These are phyloP conservation scores for Hanseniaspora meyeri DNA, from an alignment of 805 yeast species.

Conservation along the genomic window DNA sequence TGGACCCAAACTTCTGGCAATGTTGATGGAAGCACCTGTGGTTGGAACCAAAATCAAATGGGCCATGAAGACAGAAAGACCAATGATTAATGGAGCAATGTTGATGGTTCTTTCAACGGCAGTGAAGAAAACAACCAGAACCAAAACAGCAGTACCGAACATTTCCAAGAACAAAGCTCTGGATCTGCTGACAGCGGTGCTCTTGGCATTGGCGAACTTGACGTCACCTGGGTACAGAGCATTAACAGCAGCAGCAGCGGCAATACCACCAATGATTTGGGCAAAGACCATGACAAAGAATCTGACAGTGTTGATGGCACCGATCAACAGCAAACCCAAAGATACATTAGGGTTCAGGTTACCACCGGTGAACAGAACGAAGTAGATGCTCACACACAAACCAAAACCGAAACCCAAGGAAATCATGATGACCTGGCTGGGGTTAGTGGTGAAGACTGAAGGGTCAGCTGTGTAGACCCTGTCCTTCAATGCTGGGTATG, in stretches of 20 bases:
- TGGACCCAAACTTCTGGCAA: slow-evolving; percentile 83
- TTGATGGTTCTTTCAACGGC: slow-evolving; percentile 73
- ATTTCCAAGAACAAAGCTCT: slow-evolving; percentile 75
- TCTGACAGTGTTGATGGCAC: slow-evolving; percentile 63
- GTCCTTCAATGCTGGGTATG: slow-evolving; percentile 30
- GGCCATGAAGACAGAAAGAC: slow-evolving; percentile 67
- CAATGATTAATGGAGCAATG: slow-evolving; percentile 74
- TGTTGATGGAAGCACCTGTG: slow-evolving; percentile 88
- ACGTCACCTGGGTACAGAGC: slow-evolving; percentile 77
- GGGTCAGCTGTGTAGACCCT: slow-evolving; percentile 42
- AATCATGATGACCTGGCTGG: slow-evolving; percentile 63
- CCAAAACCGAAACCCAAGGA: slow-evolving; percentile 79
- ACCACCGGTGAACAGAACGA: slow-evolving; percentile 70
- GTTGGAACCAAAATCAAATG: slow-evolving; percentile 70
- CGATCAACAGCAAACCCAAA: slow-evolving; percentile 53
- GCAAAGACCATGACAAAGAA: slow-evolving; percentile 52
- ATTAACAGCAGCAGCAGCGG: slow-evolving; percentile 79
- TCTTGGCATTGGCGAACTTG: slow-evolving; percentile 57
- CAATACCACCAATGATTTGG: slow-evolving; percentile 77
- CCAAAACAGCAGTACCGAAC: slow-evolving; percentile 61
- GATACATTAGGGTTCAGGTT: slow-evolving; percentile 85
- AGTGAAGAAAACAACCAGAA: slow-evolving; percentile 64
- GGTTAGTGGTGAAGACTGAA: slow-evolving; percentile 36
- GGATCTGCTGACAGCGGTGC: slow-evolving; percentile 56
- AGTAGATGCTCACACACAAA: slow-evolving; percentile 55